phyloP scores from a whole-genome alignment of 306 rosid genomes.

The Acacia acuminata region DNA sequence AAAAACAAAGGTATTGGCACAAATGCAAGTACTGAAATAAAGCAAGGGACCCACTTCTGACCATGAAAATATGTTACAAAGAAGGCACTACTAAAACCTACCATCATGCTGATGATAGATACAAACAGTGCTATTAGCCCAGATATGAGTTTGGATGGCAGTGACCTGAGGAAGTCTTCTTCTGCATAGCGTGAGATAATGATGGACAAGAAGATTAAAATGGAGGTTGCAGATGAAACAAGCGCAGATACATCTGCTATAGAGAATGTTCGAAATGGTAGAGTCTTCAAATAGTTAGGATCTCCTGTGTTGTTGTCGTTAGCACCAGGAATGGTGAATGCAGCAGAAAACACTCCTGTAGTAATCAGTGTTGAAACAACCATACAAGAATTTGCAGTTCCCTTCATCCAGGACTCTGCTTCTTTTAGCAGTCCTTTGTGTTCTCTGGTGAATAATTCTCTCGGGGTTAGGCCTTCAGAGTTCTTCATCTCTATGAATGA shows the following conservation, averaged over 20 bases:
- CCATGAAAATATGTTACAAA: neutral
- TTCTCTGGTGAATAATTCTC: conserved; percentile 32
- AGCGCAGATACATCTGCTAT: conserved; percentile 47
- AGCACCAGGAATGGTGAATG: conserved; percentile 51
- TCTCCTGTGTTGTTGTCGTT: conserved; percentile 20
- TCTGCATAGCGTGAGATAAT: conserved; percentile 48
- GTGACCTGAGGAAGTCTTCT: neutral
- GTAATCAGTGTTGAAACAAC: conserved; percentile 51
- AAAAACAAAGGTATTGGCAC: neutral
- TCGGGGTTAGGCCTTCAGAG: conserved; percentile 28
- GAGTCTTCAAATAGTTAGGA: conserved; percentile 31
- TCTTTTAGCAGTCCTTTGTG: conserved; percentile 33
- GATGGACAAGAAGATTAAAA: conserved; percentile 50
- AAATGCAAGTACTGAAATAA: neutral
- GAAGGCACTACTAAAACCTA: neutral
- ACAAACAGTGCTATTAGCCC: neutral
- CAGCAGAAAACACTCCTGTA: conserved; percentile 44
- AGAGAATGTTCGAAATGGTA: conserved; percentile 36
- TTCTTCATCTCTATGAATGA: conserved; percentile 35
- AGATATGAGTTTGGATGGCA: neutral
- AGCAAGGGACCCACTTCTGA: neutral
- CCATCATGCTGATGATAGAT: conserved; percentile 4
- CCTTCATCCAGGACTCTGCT: conserved; percentile 57
- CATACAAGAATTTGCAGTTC: conserved; percentile 43
- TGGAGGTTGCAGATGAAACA: conserved; percentile 46